A percentile compares a stretch with the other conserved stretches of the same genome.
Conservation (phyloP, 345 rosid genomes). For the Eucalyptus tenuipes region DNA sequence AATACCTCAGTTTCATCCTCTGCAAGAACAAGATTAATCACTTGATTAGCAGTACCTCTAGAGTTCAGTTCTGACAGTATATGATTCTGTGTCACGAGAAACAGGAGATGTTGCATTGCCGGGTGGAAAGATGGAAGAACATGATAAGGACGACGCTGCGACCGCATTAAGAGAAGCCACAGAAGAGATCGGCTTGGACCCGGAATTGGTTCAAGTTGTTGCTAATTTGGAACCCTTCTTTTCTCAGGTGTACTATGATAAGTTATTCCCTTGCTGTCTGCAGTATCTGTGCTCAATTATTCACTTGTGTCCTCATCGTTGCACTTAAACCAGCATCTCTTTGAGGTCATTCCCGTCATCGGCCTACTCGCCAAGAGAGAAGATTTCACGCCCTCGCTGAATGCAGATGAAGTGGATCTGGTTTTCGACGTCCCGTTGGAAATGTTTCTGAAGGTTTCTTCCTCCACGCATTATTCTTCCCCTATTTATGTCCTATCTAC, state of each 20-base stretch:
- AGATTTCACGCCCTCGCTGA: constrained; percentile 16
- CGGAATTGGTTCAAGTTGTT: constrained; percentile 17
- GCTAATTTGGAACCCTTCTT: constrained; percentile 14
- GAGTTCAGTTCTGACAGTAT: neutral
- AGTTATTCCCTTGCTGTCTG: neutral
- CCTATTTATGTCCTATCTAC: neutral
- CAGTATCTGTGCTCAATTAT: neutral
- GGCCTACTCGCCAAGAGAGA: constrained; percentile 10
- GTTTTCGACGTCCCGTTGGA: constrained; percentile 26
- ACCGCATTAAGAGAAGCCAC: constrained; percentile 23
- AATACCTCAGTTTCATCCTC: neutral
- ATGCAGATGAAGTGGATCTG: constrained; percentile 20
- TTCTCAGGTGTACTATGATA: constrained; percentile 1
- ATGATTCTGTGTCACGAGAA: neutral
- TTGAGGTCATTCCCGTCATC: constrained; percentile 19
- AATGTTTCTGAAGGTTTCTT: constrained; percentile 27
- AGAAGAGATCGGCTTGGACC: constrained; percentile 29
- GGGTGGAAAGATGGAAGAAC: constrained; percentile 30
- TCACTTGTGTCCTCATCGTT: neutral
- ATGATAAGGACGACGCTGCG: constrained; percentile 15
- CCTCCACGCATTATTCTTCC: neutral
- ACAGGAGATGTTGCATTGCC: constrained; percentile 36
- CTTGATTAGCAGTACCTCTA: neutral
- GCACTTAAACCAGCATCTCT: constrained; percentile 8
- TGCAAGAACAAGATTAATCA: neutral